Base-by-base conservation (phyloP, 176 grass and related monocot species). In the Tillandsia fasciculata region DNA sequence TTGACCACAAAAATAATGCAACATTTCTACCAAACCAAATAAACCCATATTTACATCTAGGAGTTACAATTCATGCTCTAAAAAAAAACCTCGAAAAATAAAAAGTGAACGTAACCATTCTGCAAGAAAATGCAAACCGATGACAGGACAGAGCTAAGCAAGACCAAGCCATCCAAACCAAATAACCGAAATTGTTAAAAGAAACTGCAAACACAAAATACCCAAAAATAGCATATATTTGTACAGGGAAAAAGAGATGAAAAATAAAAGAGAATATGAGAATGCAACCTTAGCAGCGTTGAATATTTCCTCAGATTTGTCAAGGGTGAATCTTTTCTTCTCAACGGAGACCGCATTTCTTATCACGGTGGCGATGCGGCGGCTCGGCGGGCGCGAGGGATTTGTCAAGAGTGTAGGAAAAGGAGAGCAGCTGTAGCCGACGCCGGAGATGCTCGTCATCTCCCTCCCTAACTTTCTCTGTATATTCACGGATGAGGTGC, bases 291-390 rank as follows among this genome's bases (percentile, higher is more conserved):
- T 94, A 73, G 90, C 86, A 2, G 86, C 90, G 73, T 83, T 94
- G 71, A 89, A 89, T 77, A 89, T 94, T 87, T 94, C 86, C 78
- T 89, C 90, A 4, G 90, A 94, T 67, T 89, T 94, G 13, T 86
- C 80, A 23, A 87, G 66, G 12, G 76, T 83, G 70, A 83, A 72
- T 63, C 80, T 66, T 80, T 86, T 89, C 76, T 64, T 90, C 80
- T 86, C 83, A 22, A 89, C 61, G 51, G 90, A 94, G 65, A 94
- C 65, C 64, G 90, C 83, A 10, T 82, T 77, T 74, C 80, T 78
- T 20, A 66, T 76, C 67, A 68, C 23, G 10, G 69, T 14, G 11
- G 64, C 53, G 12, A 26, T 63, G 10, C 78, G 78, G 70, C 70
- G 78, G 15, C 17, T 61, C 17, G 56, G 22, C 1, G 22, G 12